These are phyloP conservation scores for Colletotrichum tropicale DNA, from an alignment of 2,329 filamentous ascomycete genomes.

Conservation along the genomic window DNA sequence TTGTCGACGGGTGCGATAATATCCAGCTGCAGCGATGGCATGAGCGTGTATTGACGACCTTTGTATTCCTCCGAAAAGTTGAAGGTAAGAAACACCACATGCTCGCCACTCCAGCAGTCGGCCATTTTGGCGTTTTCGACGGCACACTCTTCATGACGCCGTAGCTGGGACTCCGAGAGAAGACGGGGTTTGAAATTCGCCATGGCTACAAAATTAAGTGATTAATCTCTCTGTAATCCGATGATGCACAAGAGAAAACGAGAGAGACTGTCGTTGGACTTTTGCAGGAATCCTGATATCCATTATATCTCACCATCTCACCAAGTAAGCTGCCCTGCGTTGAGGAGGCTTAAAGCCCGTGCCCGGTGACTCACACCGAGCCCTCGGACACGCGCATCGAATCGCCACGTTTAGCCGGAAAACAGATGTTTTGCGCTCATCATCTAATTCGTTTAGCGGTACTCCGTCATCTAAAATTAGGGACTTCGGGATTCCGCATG, in stretches of 20 bases:
- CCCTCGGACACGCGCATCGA: rapidly evolving
- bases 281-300: rapidly evolving
- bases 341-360: background rate
- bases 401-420: background rate
- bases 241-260: rapidly evolving
- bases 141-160: background rate
- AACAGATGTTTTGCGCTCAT: too few species aligned
- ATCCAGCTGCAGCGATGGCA: background rate
- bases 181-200: background rate
- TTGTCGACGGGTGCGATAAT: background rate
- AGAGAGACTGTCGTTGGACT: rapidly evolving
- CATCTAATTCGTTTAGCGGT: background rate
- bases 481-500: background rate
- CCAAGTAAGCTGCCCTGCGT: background rate
- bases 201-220: background rate
- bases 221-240: background rate
- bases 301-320: background rate
- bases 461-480: background rate
- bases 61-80: background rate
- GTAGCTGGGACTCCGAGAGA: background rate
- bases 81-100: background rate
- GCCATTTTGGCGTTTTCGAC: constrained; percentile 1
- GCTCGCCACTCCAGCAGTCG: background rate
- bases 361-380: background rate
- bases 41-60: background rate